These are phyloP conservation scores for Coniochaeta prunicola DNA, from an alignment of 2,329 filamentous ascomycete genomes.

Conservation along the genomic window DNA sequence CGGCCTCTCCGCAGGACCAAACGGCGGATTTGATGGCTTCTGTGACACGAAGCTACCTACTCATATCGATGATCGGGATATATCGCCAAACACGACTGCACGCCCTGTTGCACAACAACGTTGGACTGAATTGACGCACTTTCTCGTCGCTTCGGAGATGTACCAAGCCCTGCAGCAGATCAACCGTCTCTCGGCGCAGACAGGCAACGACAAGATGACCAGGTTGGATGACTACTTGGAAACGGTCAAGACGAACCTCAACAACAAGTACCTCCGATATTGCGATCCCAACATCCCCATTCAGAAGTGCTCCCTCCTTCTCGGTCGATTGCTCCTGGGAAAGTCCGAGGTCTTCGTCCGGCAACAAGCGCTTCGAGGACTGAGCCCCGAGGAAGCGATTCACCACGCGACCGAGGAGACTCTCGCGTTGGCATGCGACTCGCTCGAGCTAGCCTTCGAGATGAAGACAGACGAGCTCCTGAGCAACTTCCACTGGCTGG, in stretches of 20 bases:
- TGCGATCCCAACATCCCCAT: slow-evolving; percentile 12
- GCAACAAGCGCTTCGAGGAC: slow-evolving; percentile 6
- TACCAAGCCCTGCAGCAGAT: not conserved
- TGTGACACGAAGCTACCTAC: slow-evolving; percentile 45
- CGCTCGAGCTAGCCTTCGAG: slow-evolving; percentile 1
- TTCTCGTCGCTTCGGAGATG: slow-evolving; percentile 28
- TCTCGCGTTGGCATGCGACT: slow-evolving; percentile 3
- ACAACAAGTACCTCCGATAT: slow-evolving; percentile 1
- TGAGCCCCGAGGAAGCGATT: not conserved
- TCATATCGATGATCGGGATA: slow-evolving; percentile 47
- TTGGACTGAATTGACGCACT: slow-evolving; percentile 51
- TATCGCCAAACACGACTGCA: slow-evolving; percentile 38
- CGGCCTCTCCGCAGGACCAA: slow-evolving; percentile 24
- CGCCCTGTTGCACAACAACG: slow-evolving; percentile 37
- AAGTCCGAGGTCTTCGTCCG: slow-evolving; percentile 8
- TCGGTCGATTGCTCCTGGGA: slow-evolving; percentile 3
- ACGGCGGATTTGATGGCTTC: slow-evolving; percentile 28
- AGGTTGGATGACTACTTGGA: slow-evolving; percentile 17
- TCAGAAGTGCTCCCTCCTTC: slow-evolving; percentile 5
- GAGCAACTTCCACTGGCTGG: slow-evolving; percentile 4
- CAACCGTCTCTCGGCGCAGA: not conserved
- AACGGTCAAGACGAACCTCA: not conserved
- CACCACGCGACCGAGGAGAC: slow-evolving; percentile 13
- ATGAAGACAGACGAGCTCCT: slow-evolving; percentile 4
- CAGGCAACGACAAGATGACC: not conserved